Conservation (phyloP, 169 alveolate genomes). For the Plasmodium cynomolgi region DNA sequence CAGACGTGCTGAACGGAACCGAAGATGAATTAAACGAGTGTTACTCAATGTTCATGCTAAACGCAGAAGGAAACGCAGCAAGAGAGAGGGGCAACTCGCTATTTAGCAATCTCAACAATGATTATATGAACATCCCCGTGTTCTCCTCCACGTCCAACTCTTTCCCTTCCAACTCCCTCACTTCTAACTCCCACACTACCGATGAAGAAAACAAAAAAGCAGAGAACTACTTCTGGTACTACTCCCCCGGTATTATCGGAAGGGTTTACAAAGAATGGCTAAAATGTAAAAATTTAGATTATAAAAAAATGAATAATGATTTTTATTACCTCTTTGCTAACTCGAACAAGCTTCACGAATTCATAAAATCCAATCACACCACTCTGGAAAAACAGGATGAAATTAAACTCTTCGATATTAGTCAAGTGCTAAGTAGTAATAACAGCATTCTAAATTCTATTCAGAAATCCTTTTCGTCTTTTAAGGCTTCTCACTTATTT, state of each 20-base stretch:
- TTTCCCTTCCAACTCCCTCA: not conserved
- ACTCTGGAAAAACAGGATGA: conserved; percentile 39
- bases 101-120: conserved; percentile 23
- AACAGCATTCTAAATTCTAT: conserved; percentile 10
- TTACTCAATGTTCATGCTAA: conserved; percentile 11
- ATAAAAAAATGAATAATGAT: conserved; percentile 65
- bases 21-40: not conserved
- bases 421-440: conserved; percentile 53
- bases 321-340: conserved; percentile 49
- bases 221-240: conserved; percentile 71
- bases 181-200: not conserved
- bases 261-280: conserved; percentile 74
- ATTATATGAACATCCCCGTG: conserved; percentile 39
- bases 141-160: conserved; percentile 15
- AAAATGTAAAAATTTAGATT: conserved; percentile 66
- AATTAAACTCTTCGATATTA: conserved; percentile 52
- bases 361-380: conserved; percentile 36
- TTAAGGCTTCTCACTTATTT: conserved; percentile 2
- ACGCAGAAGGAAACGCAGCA: not conserved
- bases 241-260: conserved; percentile 66
- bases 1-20: not conserved
- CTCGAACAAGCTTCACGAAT: conserved; percentile 38
- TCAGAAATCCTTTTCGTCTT: conserved; percentile 17
- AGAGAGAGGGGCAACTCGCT: conserved; percentile 8
- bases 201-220: conserved; percentile 4